A percentile compares a stretch with the other conserved stretches of the same genome.
These are phyloP conservation scores for Phaeodactylum tricornutum DNA, from an alignment of 108 stramenopile species.

Conservation along the genomic window DNA sequence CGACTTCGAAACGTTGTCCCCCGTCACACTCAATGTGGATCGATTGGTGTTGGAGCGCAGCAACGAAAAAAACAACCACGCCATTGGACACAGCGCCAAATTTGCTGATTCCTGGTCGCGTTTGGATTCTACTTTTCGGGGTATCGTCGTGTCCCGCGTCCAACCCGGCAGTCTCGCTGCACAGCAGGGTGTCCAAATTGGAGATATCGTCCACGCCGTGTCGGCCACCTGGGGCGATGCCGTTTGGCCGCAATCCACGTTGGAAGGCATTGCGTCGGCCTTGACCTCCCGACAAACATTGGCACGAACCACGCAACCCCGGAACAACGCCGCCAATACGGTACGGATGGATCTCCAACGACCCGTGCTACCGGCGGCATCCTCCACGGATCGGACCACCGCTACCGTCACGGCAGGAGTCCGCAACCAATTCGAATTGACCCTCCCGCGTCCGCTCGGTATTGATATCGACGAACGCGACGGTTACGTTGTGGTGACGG, in stretches of 20 bases:
- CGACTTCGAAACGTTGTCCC: too few species aligned
- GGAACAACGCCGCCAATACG: conserved; percentile 8
- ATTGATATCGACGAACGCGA: conserved; percentile 66
- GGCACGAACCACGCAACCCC: too few species aligned
- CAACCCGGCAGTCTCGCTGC: conserved; percentile 40
- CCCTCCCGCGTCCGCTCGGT: conserved; percentile 60
- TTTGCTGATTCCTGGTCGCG: too few species aligned
- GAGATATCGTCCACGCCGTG: conserved; percentile 48
- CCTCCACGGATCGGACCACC: conserved; percentile 4
- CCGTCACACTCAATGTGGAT: too few species aligned
- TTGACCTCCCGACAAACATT: conserved; percentile 53
- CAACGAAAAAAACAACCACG: too few species aligned
- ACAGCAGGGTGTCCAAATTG: conserved; percentile 57
- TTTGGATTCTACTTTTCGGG: conserved; percentile 11
- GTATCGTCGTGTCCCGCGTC: conserved; percentile 59
- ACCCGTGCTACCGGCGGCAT: not conserved
- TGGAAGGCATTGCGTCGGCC: conserved; percentile 72
- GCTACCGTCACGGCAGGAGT: not conserved
- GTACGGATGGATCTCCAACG: conserved; percentile 54
- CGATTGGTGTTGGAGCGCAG: too few species aligned
- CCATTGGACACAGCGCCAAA: too few species aligned
- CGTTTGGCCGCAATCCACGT: conserved; percentile 69
- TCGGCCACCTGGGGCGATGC: conserved; percentile 65
- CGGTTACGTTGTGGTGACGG: conserved; percentile 63
- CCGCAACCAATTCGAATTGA: conserved; percentile 45